Evolutionary conservation across 768 basidiomycete species (phyloP), one percentile per base, ranked within the genome.

Genomic region (Amanita polypyramis): DNA sequence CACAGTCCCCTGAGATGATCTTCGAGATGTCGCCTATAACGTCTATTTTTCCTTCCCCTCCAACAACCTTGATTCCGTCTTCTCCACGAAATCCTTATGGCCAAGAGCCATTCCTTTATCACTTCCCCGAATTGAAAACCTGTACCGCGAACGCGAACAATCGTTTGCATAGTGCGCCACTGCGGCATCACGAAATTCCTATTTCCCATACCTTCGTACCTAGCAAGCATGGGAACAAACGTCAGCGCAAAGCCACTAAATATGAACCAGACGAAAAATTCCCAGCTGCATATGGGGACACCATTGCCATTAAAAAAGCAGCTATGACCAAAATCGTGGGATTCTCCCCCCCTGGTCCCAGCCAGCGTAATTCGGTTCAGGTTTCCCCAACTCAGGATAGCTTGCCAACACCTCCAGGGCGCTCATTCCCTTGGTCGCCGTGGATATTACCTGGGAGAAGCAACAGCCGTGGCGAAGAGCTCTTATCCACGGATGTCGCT

Each of bases 11-110:
- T 45, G 75, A 75, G 34, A 64, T 75, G 51, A 63, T 76, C n/a
- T 75, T 75, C 53, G 72, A 74, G 41, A 75, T 76, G 74, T 76
- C 75, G 17, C 73, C 74, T 23, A 52, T 64, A 17, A 62, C 64
- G 12, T 57, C 65, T n/a, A 55, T 59, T 21, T 57, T 59, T 43
- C 52, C 60, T 23, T 49, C 56, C 44, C 19, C 49, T 51, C 43
- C 54, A 55, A 53, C 51, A 50, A 54, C 56, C 30, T 46, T 54
- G 32, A 50, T 57, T 35, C 54, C 47, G 25, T 52, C 60, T 36
- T 55, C 53, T 25, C 42, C 57, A 42, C 52, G 55, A 37, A 54
- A 50, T n/a, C 38, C 43, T 20, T 52, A 47, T 37, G 54, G 58
- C 19, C 45, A 52, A 38, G 68, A 69, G 47, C 66, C 61, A 27